Evolutionary conservation across 768 basidiomycete genomes (phyloP).

Genomic region (Termitomyces sp.): DNA sequence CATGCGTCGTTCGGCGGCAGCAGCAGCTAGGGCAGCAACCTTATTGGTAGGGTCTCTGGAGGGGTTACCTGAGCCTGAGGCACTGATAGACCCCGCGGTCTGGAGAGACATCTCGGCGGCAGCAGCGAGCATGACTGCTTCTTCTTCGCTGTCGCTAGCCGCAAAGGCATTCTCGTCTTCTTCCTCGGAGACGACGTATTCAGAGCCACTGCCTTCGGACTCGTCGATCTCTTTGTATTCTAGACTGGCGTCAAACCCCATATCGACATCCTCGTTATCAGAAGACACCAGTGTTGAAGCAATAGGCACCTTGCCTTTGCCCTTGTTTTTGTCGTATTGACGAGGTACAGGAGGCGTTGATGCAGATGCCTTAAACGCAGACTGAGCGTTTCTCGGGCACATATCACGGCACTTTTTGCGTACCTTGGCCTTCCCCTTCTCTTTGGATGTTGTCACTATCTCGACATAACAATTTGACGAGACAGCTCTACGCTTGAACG

Average conservation of each 20-base stretch:
- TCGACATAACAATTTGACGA: conserved; percentile 27
- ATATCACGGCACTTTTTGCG: conserved; percentile 2
- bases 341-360: neutral
- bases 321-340: conserved; percentile 18
- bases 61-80: conserved; percentile 30
- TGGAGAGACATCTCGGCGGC: conserved; percentile 53
- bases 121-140: conserved; percentile 48
- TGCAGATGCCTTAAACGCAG: conserved; percentile 10
- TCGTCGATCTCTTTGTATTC: conserved; percentile 40
- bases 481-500: conserved; percentile 28
- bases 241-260: conserved; percentile 29
- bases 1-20: conserved; percentile 51
- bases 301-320: conserved; percentile 32
- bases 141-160: conserved; percentile 28
- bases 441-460: conserved; percentile 18
- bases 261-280: conserved; percentile 23
- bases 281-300: conserved; percentile 19
- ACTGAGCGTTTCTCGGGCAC: neutral
- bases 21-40: conserved; percentile 38
- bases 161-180: conserved; percentile 28
- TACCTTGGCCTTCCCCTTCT: conserved; percentile 18
- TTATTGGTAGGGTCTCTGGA: conserved; percentile 28
- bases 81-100: conserved; percentile 21
- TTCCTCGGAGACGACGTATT: conserved; percentile 44
- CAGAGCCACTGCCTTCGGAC: conserved; percentile 55